These are phyloP conservation scores for Eimeria brunetti DNA, from an alignment of 169 alveolate genomes.

Conservation along the genomic window DNA sequence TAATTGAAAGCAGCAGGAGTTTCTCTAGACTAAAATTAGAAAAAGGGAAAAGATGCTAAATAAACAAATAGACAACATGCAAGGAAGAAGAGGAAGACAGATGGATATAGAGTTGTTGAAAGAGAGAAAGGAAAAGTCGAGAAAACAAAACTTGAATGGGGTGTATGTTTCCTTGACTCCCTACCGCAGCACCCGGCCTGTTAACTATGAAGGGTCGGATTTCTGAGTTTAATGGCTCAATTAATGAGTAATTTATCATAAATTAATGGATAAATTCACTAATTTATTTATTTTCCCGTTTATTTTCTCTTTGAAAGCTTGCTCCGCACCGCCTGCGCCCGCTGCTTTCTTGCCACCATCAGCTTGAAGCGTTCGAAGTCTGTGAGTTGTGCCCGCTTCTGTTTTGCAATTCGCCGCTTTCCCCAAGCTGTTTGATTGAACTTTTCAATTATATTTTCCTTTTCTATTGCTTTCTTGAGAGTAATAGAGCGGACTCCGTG, in stretches of 20 bases:
- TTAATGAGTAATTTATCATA: no score
- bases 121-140: no score
- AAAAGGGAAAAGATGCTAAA: no score
- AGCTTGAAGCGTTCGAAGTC: slow-evolving; percentile 94
- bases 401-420: slow-evolving; percentile 87
- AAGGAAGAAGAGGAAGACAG: not conserved
- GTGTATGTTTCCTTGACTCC: no score
- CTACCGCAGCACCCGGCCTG: no score
- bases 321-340: slow-evolving; percentile 83
- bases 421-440: slow-evolving; percentile 91
- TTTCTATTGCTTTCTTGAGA: slow-evolving; percentile 87
- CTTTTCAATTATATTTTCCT: slow-evolving; percentile 86
- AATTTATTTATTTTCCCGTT: no score
- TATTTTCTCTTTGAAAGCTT: slow-evolving; percentile 37
- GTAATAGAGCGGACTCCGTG: slow-evolving; percentile 93
- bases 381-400: slow-evolving; percentile 87
- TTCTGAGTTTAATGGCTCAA: no score
- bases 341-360: slow-evolving; percentile 86
- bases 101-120: not conserved
- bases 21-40: no score
- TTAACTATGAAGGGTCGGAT: no score
- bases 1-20: no score
- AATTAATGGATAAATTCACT: no score
- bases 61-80: not conserved
- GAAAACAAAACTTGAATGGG: no score